Conservation (phyloP, 2,329 filamentous ascomycete genomes). For the Pseudogymnoascus sp. region DNA sequence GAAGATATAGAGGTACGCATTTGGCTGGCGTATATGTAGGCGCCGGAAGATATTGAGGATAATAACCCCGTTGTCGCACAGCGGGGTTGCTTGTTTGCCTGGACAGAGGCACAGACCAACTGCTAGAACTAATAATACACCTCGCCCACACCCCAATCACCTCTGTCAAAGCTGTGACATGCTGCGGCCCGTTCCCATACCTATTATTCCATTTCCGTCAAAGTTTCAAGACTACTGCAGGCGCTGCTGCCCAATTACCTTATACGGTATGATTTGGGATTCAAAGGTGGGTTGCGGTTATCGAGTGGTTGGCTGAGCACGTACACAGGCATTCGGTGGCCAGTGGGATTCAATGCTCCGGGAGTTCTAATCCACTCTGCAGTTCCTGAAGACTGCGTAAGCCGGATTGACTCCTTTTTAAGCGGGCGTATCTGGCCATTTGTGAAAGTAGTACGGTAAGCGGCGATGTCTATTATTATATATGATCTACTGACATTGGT, state of each 20-base stretch:
- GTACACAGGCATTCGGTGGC: constrained; percentile 11
- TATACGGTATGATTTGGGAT: neutral
- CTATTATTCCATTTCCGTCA: neutral
- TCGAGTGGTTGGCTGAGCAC: neutral
- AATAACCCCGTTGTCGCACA: neutral
- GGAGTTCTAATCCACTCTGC: constrained; percentile 6
- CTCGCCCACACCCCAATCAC: neutral
- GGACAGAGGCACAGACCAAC: neutral
- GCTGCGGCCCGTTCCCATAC: neutral
- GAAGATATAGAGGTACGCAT: neutral
- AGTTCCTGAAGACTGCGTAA: neutral
- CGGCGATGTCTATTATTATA: neutral
- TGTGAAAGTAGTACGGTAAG: constrained; percentile 16
- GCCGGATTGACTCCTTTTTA: constrained; percentile 10
- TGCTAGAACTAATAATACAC: too few relatives aligned
- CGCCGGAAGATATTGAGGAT: neutral
- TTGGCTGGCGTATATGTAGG: neutral
- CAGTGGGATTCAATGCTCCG: constrained; percentile 9
- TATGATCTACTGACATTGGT: neutral
- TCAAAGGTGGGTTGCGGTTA: neutral
- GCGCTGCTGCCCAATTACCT: neutral
- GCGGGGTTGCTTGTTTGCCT: too few relatives aligned
- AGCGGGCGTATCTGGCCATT: constrained; percentile 13
- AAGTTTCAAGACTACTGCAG: neutral
- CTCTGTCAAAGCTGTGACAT: neutral